Percentiles rank a stretch among this genome's conserved stretches.
Evolutionary conservation across 2,329 filamentous ascomycete genomes (phyloP).

Genomic region (Fusarium anthophilum): DNA sequence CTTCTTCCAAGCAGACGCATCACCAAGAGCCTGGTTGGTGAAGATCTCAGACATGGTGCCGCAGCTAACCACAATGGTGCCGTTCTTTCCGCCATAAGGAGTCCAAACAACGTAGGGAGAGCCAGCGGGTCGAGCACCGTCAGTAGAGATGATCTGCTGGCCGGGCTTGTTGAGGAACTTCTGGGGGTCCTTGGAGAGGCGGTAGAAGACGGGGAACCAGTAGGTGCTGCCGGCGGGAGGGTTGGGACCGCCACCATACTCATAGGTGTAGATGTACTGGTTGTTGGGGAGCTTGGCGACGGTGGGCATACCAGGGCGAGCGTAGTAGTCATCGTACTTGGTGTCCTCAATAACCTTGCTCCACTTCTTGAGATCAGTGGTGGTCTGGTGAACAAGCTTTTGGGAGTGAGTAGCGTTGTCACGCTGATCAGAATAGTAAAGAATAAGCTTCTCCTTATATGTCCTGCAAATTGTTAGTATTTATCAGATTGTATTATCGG

Average conservation of each 20-base stretch:
- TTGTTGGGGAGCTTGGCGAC: conserved; percentile 67
- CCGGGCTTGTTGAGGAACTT: conserved; percentile 48
- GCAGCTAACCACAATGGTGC: conserved; percentile 55
- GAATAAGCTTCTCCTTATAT: conserved; percentile 67
- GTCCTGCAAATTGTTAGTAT: conserved; percentile 46
- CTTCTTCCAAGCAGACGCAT: conserved; percentile 49
- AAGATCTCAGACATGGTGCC: conserved; percentile 52
- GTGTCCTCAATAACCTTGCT: conserved; percentile 66
- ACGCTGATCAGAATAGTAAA: conserved; percentile 78
- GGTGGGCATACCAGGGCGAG: conserved; percentile 74
- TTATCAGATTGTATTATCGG: too few relatives aligned
- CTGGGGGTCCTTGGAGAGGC: conserved; percentile 51
- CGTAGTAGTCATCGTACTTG: conserved; percentile 67
- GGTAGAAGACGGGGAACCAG: conserved; percentile 57
- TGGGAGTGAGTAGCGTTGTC: conserved; percentile 69
- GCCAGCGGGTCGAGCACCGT: conserved; percentile 48
- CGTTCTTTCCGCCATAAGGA: conserved; percentile 54
- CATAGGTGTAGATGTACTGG: conserved; percentile 67
- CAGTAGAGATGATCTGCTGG: conserved; percentile 46
- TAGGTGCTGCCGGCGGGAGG: conserved; percentile 43
- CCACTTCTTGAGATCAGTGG: conserved; percentile 69
- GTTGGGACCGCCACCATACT: conserved; percentile 61
- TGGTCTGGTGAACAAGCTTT: conserved; percentile 72
- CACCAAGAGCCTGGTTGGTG: conserved; percentile 53
- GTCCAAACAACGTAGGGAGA: conserved; percentile 58